Percentiles rank a stretch among this genome's conserved stretches.
Conservation (phyloP, 139 green algal species). For the Picochlorum sp. region DNA sequence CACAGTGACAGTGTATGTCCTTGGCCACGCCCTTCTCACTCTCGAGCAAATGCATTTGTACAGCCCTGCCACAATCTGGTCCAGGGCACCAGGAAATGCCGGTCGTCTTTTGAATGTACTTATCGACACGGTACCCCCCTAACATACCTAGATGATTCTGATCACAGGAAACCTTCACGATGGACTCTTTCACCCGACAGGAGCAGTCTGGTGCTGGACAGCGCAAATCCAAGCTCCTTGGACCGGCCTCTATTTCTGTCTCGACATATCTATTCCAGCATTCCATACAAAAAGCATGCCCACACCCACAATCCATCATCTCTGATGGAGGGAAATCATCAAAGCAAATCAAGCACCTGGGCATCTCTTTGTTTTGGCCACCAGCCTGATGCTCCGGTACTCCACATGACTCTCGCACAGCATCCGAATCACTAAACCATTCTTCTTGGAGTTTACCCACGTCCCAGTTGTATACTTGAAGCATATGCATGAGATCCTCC, state of each 20-base stretch:
- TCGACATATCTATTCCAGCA: conserved; percentile 66
- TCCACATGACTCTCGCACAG: conserved; percentile 52
- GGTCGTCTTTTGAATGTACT: conserved; percentile 82
- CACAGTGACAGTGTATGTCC: conserved; percentile 63
- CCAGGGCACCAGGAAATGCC: conserved; percentile 73
- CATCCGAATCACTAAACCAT: conserved; percentile 78
- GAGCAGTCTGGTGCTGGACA: conserved; percentile 53
- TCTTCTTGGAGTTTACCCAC: conserved; percentile 67
- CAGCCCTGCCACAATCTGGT: conserved; percentile 51
- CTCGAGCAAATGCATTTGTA: no score
- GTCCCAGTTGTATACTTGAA: conserved; percentile 46
- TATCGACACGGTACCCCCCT: conserved; percentile 23
- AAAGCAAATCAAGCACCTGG: conserved; percentile 89
- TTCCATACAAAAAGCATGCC: conserved; percentile 60
- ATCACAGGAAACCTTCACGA: conserved; percentile 25
- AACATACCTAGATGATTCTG: conserved; percentile 35
- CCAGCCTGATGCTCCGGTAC: conserved; percentile 34
- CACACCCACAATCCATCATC: conserved; percentile 44
- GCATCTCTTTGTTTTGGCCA: neutral
- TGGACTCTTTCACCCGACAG: conserved; percentile 13
- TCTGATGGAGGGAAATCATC: conserved; percentile 39
- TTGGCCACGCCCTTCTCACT: conserved; percentile 27
- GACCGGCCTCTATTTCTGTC: conserved; percentile 35
- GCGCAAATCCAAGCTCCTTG: conserved; percentile 44
- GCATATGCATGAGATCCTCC: neutral